Percentiles rank a stretch among this genome's conserved stretches.
phyloP scores from a whole-genome alignment of 73 alveolate genomes.

The Tetrahymena malaccensis region DNA sequence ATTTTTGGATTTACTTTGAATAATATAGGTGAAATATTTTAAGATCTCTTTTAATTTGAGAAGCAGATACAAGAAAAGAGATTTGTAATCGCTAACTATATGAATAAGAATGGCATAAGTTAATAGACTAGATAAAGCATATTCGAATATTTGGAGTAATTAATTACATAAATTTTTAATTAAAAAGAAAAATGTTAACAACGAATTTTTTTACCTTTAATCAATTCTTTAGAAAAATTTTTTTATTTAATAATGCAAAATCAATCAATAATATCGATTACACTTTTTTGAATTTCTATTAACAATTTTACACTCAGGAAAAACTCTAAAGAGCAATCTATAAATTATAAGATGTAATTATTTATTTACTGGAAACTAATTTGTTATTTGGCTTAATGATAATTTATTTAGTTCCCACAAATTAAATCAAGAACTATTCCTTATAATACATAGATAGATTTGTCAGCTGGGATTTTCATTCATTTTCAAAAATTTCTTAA shows the following conservation, averaged over 20 bases:
- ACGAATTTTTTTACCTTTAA: neutral
- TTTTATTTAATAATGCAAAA: too few relatives aligned
- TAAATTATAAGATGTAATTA: neutral
- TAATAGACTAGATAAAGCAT: neutral
- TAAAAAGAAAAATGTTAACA: neutral
- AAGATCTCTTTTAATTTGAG: constrained; percentile 4
- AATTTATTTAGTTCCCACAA: neutral
- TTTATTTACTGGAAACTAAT: neutral
- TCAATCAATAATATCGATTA: neutral
- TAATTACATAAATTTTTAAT: neutral
- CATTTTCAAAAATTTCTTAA: too few relatives aligned
- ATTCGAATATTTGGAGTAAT: constrained; percentile 9
- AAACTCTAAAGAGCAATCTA: neutral
- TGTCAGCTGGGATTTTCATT: too few relatives aligned
- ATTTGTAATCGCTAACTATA: constrained; percentile 20
- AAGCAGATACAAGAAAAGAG: constrained; percentile 11
- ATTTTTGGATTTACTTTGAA: constrained; percentile 9
- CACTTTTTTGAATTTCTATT: neutral
- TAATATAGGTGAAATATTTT: constrained; percentile 9
- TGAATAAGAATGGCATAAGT: constrained; percentile 17
- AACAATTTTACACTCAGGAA: neutral
- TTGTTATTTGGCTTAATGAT: too few relatives aligned
- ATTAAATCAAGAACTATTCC: too few relatives aligned
- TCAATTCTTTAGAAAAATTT: too few relatives aligned
- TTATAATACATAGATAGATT: too few relatives aligned